Base-by-base conservation (phyloP, 805 yeast species). In the Komagataella phaffii region DNA sequence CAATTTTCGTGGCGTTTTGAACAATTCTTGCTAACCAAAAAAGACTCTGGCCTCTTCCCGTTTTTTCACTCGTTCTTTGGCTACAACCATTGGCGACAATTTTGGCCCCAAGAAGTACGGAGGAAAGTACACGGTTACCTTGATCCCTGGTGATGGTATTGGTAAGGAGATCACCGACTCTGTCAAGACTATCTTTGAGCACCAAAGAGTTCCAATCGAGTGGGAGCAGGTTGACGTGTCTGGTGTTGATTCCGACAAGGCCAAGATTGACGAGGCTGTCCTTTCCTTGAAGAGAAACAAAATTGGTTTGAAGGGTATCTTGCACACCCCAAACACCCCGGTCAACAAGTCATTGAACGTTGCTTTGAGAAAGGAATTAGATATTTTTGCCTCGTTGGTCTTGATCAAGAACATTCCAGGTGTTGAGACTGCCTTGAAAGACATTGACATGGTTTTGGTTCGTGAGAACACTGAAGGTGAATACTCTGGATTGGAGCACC, bases 381-480 rank as follows among this genome's bases (percentile, higher is more conserved):
- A 93, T 70, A 88, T 91, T 63, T 93, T 84, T 65, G 99, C 99
- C 53, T 87, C 96, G 43, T 79, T 91, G 58, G 95, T 93, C n/a
- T 77, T 89, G 61, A 88, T 89, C 76, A 88, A 90, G 75, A 85
- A 87, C 71, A 80, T 93, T 56, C 93, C 95, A 55, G 98, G 98
- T 69, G 96, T 90, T 57, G 79, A 88, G 70, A 83, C 96, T 55
- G 88, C 90, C 70, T 79, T 89, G 66, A 78, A 84, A 56, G 89
- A 86, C 59, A 87, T 91, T 58, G 96, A 90, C 73, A 79, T 91
- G 65, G 96, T 90, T 45, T 77, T 93, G 58, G 95, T 93, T 67
- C 88, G 99, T 79, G 99, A 93, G 74, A 93, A 93, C 82, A 91
- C 99, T 58, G 98, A 93, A 73, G 99, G 99, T 77, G 99, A 91